A percentile compares a stretch with the other conserved stretches of the same genome.
These are phyloP conservation scores for Hippophae gyantsensis DNA, from an alignment of 306 rosid genomes.

Conservation along the genomic window DNA sequence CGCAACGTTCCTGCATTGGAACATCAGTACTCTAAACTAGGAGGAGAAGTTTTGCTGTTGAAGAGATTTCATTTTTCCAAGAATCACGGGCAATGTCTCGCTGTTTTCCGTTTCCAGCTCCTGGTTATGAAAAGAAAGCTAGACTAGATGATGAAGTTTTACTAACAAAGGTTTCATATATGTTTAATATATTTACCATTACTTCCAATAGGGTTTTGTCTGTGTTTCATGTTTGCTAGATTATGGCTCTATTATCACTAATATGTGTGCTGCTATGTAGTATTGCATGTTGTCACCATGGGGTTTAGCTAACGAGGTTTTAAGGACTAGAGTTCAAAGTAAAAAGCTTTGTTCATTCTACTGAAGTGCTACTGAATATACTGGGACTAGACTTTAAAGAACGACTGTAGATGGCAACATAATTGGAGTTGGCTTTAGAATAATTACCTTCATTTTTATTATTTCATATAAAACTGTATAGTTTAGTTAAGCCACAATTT, in stretches of 20 bases:
- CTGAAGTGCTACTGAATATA: no score
- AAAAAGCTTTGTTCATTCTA: no score
- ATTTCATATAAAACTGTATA: neutral
- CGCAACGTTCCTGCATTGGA: slow-evolving; percentile 17
- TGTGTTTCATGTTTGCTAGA: neutral
- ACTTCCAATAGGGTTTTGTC: neutral
- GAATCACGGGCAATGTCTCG: slow-evolving; percentile 15
- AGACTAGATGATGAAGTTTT: slow-evolving; percentile 10
- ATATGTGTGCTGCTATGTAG: neutral
- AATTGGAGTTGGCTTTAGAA: neutral
- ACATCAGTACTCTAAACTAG: slow-evolving; percentile 9
- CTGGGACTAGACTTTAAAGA: no score
- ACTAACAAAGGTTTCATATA: slow-evolving; percentile 15
- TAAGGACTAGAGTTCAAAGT: neutral
- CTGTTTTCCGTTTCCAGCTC: slow-evolving; percentile 20
- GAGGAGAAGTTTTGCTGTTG: slow-evolving; percentile 7
- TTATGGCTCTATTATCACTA: neutral
- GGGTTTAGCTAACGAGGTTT: slow-evolving; percentile 1
- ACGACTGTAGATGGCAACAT: neutral
- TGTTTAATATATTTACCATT: neutral
- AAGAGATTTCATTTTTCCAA: slow-evolving; percentile 10
- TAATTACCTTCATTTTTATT: no score
- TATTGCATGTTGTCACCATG: neutral
- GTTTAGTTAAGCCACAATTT: neutral
- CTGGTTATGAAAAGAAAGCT: slow-evolving; percentile 15